phyloP scores from a whole-genome alignment of 345 rosid species.

The Lepidium africanum region DNA sequence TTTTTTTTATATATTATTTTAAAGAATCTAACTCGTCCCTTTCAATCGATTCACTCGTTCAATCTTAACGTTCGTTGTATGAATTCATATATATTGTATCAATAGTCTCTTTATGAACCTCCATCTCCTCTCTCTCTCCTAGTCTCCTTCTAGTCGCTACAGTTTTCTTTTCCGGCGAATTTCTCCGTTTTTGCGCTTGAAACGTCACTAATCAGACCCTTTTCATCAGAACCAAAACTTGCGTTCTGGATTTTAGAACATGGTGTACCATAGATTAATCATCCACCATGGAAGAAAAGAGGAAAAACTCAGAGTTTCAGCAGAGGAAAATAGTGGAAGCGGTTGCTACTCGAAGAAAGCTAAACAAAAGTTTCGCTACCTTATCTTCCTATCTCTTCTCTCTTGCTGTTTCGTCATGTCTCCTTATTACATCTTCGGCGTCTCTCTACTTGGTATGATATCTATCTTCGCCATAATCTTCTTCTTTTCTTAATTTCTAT shows the following conservation, averaged over 20 bases:
- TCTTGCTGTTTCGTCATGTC: conserved; percentile 52
- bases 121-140: background rate
- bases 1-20: background rate
- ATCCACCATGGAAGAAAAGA: conserved; percentile 43
- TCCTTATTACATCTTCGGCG: conserved; percentile 39
- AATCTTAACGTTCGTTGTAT: background rate
- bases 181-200: background rate
- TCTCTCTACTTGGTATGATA: conserved; percentile 46
- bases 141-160: background rate
- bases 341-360: conserved; percentile 36
- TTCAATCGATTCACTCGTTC: conserved; percentile 2
- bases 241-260: conserved; percentile 16
- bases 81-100: conserved; percentile 1
- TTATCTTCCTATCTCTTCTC: conserved; percentile 56
- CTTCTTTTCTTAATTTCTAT: background rate
- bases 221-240: conserved; percentile 8
- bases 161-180: background rate
- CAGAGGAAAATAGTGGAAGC: conserved; percentile 36
- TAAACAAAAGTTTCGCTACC: conserved; percentile 51
- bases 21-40: background rate
- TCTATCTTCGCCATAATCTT: background rate
- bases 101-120: conserved; percentile 3
- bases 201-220: background rate
- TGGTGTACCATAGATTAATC: conserved; percentile 42
- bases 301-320: conserved; percentile 25